phyloP scores from a whole-genome alignment of 371 early-diverging fungal genomes.

The Coemansia linderi region DNA sequence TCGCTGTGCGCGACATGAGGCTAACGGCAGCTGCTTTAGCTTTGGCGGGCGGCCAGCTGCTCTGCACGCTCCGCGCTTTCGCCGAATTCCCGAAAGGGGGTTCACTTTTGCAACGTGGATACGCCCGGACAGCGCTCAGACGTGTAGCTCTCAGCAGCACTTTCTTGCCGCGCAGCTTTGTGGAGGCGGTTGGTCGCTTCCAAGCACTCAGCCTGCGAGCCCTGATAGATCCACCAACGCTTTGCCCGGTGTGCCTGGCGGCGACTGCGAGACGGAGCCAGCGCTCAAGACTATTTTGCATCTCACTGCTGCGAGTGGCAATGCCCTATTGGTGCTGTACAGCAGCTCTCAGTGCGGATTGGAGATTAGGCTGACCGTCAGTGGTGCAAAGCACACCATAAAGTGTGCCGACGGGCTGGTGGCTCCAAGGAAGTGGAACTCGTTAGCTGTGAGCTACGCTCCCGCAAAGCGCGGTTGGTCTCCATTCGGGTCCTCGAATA shows the following conservation, averaged over 20 bases:
- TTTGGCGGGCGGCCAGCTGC: conserved; percentile 20
- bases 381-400: conserved; percentile 10
- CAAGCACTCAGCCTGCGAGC: not conserved
- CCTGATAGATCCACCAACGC: not conserved
- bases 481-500: conserved; percentile 38
- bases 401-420: conserved; percentile 21
- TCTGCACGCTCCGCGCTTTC: conserved; percentile 14
- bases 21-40: conserved; percentile 22
- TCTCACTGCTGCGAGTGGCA: not conserved
- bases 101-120: conserved; percentile 36
- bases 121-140: conserved; percentile 2
- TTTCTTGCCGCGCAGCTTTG: conserved; percentile 9
- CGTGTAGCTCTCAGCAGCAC: conserved; percentile 13
- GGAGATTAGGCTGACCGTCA: conserved; percentile 10
- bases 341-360: conserved; percentile 9
- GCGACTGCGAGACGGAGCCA: not conserved
- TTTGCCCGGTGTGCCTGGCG: not conserved
- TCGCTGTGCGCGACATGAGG: conserved; percentile 12
- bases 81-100: conserved; percentile 31
- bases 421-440: conserved; percentile 22
- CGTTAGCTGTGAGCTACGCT: conserved; percentile 25
- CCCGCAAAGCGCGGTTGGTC: conserved; percentile 48
- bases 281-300: conserved; percentile 6
- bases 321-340: conserved; percentile 7
- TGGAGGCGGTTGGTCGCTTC: conserved; percentile 11